phyloP scores from a whole-genome alignment of 805 yeast genomes.

The Suhomyces sp. region DNA sequence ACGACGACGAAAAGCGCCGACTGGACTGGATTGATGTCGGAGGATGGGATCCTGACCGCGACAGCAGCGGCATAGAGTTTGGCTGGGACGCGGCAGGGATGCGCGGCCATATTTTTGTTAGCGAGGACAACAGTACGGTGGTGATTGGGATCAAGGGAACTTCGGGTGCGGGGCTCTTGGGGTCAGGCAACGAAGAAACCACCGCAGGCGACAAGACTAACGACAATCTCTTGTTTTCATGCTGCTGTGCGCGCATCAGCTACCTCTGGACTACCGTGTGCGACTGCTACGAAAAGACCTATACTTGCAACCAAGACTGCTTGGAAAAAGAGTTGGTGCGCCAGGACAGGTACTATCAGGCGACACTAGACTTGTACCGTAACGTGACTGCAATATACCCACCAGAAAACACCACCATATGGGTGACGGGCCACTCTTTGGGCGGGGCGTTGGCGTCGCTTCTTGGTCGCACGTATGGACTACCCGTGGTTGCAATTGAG shows the following conservation, averaged over 20 bases:
- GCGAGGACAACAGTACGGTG: constrained; percentile 54
- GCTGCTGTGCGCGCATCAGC: constrained; percentile 93
- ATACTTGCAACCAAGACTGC: constrained; percentile 86
- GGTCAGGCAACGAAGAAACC: constrained; percentile 59
- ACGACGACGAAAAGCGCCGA: constrained; percentile 41
- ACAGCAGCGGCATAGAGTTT: constrained; percentile 52
- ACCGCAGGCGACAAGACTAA: constrained; percentile 76
- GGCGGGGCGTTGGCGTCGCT: constrained; percentile 86
- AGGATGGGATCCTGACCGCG: constrained; percentile 52
- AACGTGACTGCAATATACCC: constrained; percentile 71
- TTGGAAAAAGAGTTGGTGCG: constrained; percentile 71
- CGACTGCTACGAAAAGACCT: constrained; percentile 81
- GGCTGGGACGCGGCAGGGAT: constrained; percentile 89
- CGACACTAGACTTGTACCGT: constrained; percentile 71
- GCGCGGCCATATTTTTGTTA: constrained; percentile 84
- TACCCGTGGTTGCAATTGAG: constrained; percentile 87
- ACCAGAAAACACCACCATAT: constrained; percentile 55
- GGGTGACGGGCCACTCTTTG: constrained; percentile 94
- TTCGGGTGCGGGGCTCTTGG: constrained; percentile 66
- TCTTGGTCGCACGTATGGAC: constrained; percentile 83
- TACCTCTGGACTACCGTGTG: constrained; percentile 94
- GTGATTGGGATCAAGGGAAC: constrained; percentile 90
- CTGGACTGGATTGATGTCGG: constrained; percentile 88
- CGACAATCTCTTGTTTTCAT: constrained; percentile 85
- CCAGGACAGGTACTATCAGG: constrained; percentile 79